Percentiles rank a stretch among this genome's conserved stretches.
These are phyloP conservation scores for Hypoxylon rickii DNA, from an alignment of 495 filamentous ascomycete genomes.

Conservation along the genomic window DNA sequence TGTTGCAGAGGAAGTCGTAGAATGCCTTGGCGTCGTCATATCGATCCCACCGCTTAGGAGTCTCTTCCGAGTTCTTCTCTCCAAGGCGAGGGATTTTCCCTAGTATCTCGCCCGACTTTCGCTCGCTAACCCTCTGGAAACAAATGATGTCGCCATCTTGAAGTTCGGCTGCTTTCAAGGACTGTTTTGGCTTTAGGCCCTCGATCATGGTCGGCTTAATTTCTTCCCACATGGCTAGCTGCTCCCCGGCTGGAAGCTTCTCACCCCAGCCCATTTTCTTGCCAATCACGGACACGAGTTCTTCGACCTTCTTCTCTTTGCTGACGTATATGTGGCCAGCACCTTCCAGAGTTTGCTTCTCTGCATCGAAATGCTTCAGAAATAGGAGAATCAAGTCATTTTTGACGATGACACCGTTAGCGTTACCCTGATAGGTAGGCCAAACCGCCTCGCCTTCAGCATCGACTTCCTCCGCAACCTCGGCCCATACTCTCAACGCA, in stretches of 20 bases:
- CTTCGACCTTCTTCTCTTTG: conserved; percentile 82
- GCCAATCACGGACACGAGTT: conserved; percentile 78
- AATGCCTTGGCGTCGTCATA: conserved; percentile 75
- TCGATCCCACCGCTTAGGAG: conserved; percentile 39
- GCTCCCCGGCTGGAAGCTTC: conserved; percentile 51
- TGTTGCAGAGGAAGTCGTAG: conserved; percentile 90
- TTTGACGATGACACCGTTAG: conserved; percentile 53
- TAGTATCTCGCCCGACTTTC: conserved; percentile 44
- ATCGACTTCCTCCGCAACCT: conserved; percentile 68
- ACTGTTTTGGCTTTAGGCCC: conserved; percentile 84
- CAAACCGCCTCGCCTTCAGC: conserved; percentile 68
- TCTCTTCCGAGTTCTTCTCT: conserved; percentile 31
- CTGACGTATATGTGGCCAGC: conserved; percentile 82
- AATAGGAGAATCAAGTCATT: conserved; percentile 76
- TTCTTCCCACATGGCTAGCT: conserved; percentile 84
- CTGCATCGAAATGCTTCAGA: conserved; percentile 86
- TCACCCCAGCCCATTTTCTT: conserved; percentile 88
- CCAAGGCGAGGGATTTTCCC: conserved; percentile 36
- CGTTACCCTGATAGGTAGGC: conserved; percentile 58
- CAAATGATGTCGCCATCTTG: conserved; percentile 98
- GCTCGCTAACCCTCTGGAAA: conserved; percentile 71
- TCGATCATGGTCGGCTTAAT: conserved; percentile 99
- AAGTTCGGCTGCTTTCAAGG: conserved; percentile 87
- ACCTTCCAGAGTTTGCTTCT: conserved; percentile 73
- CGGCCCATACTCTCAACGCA: conserved; percentile 83